Conservation (phyloP, 2,329 filamentous ascomycete genomes). For the Talaromyces atroroseus region DNA sequence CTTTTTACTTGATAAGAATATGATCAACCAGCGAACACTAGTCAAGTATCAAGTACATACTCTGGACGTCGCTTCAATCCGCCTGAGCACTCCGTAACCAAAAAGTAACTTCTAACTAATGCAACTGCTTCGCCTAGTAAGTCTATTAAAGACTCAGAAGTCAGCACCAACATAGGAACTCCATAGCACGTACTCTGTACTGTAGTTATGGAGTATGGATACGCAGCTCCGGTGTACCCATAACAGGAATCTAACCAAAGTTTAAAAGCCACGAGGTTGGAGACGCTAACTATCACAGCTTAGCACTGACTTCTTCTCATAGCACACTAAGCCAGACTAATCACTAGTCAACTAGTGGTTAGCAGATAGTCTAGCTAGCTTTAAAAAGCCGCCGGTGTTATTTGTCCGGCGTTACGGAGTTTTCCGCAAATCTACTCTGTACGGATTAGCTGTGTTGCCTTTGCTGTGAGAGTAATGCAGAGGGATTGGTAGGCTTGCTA, state of each 20-base stretch:
- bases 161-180: neutral
- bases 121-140: neutral
- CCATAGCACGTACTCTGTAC: neutral
- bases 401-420: too few species aligned
- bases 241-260: neutral
- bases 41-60: neutral
- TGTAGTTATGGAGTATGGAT: neutral
- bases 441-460: too few species aligned
- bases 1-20: neutral
- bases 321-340: neutral
- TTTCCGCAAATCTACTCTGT: too few species aligned
- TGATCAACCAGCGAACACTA: neutral
- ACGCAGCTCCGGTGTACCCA: neutral
- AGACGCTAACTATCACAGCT: neutral
- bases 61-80: neutral
- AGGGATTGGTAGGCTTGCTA: too few species aligned
- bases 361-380: too few species aligned
- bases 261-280: slow-evolving; percentile 6
- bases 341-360: too few species aligned
- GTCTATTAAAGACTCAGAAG: neutral
- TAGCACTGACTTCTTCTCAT: neutral
- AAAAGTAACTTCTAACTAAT: neutral
- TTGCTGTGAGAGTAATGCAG: too few species aligned
- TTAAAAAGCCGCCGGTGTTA: too few species aligned
- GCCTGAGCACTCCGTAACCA: neutral